phyloP scores from a whole-genome alignment of 257 asterid genomes.

The Nicotiana tabacum region DNA sequence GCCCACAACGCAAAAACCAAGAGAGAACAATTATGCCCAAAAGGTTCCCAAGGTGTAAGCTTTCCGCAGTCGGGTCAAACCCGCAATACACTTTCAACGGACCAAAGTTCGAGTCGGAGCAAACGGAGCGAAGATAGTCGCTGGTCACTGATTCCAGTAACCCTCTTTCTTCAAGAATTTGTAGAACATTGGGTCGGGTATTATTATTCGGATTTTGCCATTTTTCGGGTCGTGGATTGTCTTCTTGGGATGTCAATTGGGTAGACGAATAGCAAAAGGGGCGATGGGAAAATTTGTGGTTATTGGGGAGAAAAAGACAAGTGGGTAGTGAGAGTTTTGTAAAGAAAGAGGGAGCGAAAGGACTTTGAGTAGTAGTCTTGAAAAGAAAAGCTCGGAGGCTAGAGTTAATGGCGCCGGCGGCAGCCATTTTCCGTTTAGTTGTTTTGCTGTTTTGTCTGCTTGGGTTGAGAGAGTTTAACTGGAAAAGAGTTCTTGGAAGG shows the following conservation, averaged over 20 bases:
- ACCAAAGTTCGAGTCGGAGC: slow-evolving; percentile 24
- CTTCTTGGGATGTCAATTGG: neutral
- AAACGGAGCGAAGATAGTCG: slow-evolving; percentile 38
- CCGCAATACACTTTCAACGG: slow-evolving; percentile 78
- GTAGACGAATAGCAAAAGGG: neutral
- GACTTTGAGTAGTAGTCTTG: neutral
- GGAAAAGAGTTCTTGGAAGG: neutral
- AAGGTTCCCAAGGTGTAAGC: slow-evolving; percentile 89
- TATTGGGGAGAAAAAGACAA: neutral
- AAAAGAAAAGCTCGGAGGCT: neutral
- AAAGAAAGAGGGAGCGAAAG: neutral
- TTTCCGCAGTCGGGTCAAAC: slow-evolving; percentile 93
- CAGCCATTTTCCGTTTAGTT: neutral
- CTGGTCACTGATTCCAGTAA: slow-evolving; percentile 67
- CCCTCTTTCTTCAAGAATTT: slow-evolving; percentile 70
- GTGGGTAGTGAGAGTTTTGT: neutral
- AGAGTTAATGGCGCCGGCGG: slow-evolving; percentile 5
- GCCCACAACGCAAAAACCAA: slow-evolving; percentile 91
- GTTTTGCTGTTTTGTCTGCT: neutral
- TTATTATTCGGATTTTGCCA: neutral
- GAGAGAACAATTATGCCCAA: slow-evolving; percentile 76
- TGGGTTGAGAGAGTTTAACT: neutral
- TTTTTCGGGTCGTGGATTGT: neutral
- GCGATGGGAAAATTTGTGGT: neutral
- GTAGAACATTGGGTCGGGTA: slow-evolving; percentile 44